These are phyloP conservation scores for Pseudogymnoascus sp. DNA, from an alignment of 2,329 filamentous ascomycete genomes.

Conservation along the genomic window DNA sequence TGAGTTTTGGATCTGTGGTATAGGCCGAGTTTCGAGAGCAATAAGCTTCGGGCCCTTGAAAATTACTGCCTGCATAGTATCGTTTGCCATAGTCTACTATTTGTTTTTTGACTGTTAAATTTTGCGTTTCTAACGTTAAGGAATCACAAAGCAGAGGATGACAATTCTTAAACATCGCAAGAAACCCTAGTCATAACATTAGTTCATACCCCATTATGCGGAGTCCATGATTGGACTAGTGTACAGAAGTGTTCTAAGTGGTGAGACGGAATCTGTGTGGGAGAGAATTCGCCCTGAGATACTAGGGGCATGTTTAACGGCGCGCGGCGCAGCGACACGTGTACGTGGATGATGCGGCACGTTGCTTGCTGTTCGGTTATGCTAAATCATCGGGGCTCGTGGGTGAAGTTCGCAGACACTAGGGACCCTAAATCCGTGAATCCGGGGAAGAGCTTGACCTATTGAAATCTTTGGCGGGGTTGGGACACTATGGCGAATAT, in stretches of 20 bases:
- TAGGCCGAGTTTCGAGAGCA: constrained; percentile 46
- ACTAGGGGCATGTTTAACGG: not conserved
- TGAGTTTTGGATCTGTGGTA: constrained; percentile 63
- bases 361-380: not conserved
- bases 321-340: not conserved
- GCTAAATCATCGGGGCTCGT: not conserved
- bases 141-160: not conserved
- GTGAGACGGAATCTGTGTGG: not conserved
- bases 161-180: not conserved
- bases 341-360: not conserved
- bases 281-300: not conserved
- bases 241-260: not conserved
- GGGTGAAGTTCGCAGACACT: not conserved
- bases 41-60: constrained; percentile 79
- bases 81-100: not conserved
- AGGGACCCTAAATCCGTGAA: not conserved
- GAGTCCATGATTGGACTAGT: not conserved
- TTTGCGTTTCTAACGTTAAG: not conserved
- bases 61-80: constrained; percentile 67
- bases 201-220: not conserved
- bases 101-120: not conserved
- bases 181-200: constrained; percentile 7
- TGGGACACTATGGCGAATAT: not conserved
- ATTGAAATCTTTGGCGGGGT: not conserved
- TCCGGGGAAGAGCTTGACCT: not conserved